Base-by-base conservation (phyloP, 495 filamentous ascomycete species). In the Penicillium ochrochloron region DNA sequence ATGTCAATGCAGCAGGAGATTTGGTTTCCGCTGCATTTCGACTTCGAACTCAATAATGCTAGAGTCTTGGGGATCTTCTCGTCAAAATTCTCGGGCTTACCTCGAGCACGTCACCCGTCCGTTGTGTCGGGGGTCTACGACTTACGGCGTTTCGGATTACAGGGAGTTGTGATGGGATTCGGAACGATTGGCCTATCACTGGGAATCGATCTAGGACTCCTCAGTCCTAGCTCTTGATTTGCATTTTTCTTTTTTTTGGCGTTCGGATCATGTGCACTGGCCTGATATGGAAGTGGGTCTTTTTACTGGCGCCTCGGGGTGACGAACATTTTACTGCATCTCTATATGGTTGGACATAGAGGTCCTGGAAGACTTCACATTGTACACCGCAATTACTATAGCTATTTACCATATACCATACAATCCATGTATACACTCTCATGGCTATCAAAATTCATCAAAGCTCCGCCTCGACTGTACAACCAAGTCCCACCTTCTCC, bases 191-290 rank as follows among this genome's bases (percentile, higher is more conserved):
- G 48, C 48, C 48, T 52, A 52, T 11, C 7, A 15, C 14, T 23
- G 48, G 14, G 48, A 33, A 33, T 33, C 31, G 31, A 52, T 21
- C 2, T 21, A 62, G 27, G 50, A 44, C 59, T 33, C 59, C 12
- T 29, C 31, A 23, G 46, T 59, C 12, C 54, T 41, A 21, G 33
- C 53, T 60, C 57, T 60, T 39, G 35, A 46, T 54, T 54, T 64
- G 55, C 61, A 66, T 65, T 33, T 59, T 51, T 46, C 33, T 59
- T 55, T 33, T 60, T 58, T 52, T 35, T 55, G 41, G 64, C 64
- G 70, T 58, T 66, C 60, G 31, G 68, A 59, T 57, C 29, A 62
- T 65, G 64, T 73, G 68, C 48, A 70, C 65, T 65, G 61, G 39
- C 60, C 52, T 67, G 33, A 67, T 62, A 60, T 54, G 46, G 64